Evolutionary conservation across 2,329 filamentous ascomycete species (phyloP), one percentile per base, ranked within the genome.

Genomic region (Pseudocercospora pini-densiflorae): DNA sequence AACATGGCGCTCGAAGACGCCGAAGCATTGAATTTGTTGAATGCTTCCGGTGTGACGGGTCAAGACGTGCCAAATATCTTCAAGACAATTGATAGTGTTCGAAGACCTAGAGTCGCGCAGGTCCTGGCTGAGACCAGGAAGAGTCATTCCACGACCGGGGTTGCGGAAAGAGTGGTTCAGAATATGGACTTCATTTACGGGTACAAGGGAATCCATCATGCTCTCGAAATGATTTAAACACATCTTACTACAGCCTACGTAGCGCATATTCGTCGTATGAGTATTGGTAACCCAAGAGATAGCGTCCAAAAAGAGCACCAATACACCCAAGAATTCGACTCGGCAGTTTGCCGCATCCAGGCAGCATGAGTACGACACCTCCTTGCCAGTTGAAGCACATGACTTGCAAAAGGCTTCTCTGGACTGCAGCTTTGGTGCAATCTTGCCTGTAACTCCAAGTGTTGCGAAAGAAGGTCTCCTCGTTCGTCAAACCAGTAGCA

Each of bases 1-100:
- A 59, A 45, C 16, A 59, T 59, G 57, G 19, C 57, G 21, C 29
- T 59, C n/a, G 57, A 59, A 59, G 57, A 59, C 12, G 57, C 33
- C 33, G 57, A 59, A 23, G 57, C 31, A 8, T 47, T 59, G 19
- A 21, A n/a, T 16, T 23, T 59, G 14, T 23, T 59, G 14, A 59
- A 59, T 16, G 33, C 21, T 16, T 3, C 51, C 4, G 36, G 57
- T 9, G 27, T 29, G 21, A 59, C 33, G 4, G 19, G 57, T 36
- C 31, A 59, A 9, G 31, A 43, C 16, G 36, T 43, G 10, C 57
- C 57, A n/a, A 23, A 16, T 21, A 47, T 45, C 21, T 7, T 59
- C 19, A 19, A 31, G 10, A 16, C 24, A 6, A 59, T 59, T 19
- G 36, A 47, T n/a, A 10, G 21, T 14, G 19, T 59, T 16, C 33